Evolutionary conservation across 192 early-diverging fungal species (phyloP).

Genomic region (Backusella tuberculispora): DNA sequence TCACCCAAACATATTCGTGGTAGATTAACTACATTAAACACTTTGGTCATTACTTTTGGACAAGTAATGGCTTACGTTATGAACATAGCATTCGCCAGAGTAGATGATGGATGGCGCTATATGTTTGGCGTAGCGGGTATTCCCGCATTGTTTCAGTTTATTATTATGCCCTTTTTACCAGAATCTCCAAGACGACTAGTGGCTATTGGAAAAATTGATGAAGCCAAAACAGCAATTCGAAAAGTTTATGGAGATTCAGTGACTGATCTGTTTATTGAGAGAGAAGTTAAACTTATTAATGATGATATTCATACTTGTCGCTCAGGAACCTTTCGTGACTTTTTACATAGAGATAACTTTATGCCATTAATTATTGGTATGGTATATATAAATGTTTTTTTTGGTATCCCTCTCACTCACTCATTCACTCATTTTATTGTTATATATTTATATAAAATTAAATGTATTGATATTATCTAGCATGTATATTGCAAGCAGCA

Average conservation of each 20-base stretch:
- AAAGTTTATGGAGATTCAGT: conserved; percentile 43
- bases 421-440: too few species aligned
- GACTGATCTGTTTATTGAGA: conserved; percentile 43
- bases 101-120: conserved; percentile 53
- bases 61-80: conserved; percentile 58
- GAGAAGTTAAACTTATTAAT: conserved; percentile 40
- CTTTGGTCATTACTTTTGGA: conserved; percentile 54
- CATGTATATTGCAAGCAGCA: conserved; percentile 50
- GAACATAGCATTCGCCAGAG: conserved; percentile 50
- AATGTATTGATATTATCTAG: neutral
- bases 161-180: conserved; percentile 51
- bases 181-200: conserved; percentile 56
- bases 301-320: conserved; percentile 39
- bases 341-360: conserved; percentile 35
- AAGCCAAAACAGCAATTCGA: conserved; percentile 43
- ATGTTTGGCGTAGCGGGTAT: conserved; percentile 61
- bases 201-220: conserved; percentile 40
- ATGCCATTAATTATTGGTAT: conserved; percentile 55
- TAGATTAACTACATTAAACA: conserved; percentile 54
- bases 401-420: too few species aligned
- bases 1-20: conserved; percentile 55
- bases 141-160: conserved; percentile 53
- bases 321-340: conserved; percentile 45
- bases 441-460: too few species aligned
- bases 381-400: too few species aligned